Percentiles rank a stretch among this genome's conserved stretches.
phyloP scores from a whole-genome alignment of 2,329 filamentous ascomycete genomes.

The Fusarium pilosicola region DNA sequence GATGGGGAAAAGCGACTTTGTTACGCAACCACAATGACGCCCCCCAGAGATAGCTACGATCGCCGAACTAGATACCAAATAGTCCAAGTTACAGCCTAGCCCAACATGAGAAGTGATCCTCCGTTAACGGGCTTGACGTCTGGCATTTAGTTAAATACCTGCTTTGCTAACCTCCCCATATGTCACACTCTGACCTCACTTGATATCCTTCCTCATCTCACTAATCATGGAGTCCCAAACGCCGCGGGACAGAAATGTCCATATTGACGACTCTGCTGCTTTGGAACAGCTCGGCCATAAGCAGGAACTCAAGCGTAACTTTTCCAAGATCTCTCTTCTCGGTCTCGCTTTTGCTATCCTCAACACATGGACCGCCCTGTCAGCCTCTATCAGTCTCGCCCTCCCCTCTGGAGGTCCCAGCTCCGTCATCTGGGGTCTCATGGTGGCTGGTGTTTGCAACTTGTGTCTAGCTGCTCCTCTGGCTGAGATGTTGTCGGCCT shows the following conservation, averaged over 20 bases:
- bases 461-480: constrained; percentile 74
- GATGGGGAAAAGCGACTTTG: constrained; percentile 6
- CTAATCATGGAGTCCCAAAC: constrained; percentile 35
- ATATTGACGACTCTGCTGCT: constrained; percentile 50
- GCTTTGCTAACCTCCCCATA: not conserved
- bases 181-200: not conserved
- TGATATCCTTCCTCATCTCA: not conserved
- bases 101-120: constrained; percentile 24
- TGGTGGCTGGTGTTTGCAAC: constrained; percentile 73
- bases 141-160: constrained; percentile 16
- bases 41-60: constrained; percentile 18
- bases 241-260: constrained; percentile 28
- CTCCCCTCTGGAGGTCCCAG: constrained; percentile 77
- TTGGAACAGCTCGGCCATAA: constrained; percentile 59
- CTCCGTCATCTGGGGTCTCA: constrained; percentile 77
- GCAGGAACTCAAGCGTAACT: constrained; percentile 61
- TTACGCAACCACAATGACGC: constrained; percentile 36
- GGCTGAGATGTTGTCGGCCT: constrained; percentile 76
- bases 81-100: constrained; percentile 26
- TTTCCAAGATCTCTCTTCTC: constrained; percentile 59
- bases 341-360: constrained; percentile 61
- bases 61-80: constrained; percentile 3
- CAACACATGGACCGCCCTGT: constrained; percentile 62
- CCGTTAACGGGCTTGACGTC: constrained; percentile 5
- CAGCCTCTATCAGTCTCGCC: constrained; percentile 58